Evolutionary conservation across 2,329 filamentous ascomycete species (phyloP), one percentile per base, ranked within the genome.

Genomic region (Pseudocercospora fijiensis): DNA sequence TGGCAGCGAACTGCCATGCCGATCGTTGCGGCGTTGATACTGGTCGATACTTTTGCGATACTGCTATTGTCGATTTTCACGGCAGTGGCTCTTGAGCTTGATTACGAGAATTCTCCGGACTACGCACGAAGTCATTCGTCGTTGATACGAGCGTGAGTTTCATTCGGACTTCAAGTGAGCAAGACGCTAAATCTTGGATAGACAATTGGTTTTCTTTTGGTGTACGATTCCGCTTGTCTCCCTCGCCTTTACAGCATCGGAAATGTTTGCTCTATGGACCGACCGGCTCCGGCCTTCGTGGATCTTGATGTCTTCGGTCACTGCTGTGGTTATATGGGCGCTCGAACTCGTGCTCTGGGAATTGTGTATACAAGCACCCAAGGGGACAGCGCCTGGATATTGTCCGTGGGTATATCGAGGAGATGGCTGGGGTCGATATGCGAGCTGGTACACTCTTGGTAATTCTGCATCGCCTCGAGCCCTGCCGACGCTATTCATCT

Each of bases 121-220:
- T 55, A 57, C 6, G 30, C 60, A 27, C 33, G 33, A 13, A 22
- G n/a, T n/a, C 30, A 60, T 33, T 16, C 43, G 4, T 13, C 58
- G 4, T n/a, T 27, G 20, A 51, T 64, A 41, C 63, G 55, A 63
- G 67, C 61, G 57, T 65, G 55, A 41, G 65, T 69, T 2, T 18
- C 26, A 18, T 30, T 9, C 49, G 33, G 20, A n/a, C 20, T n/a
- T 28, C 20, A 45, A 8, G 20, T 33, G n/a, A 11, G 33, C 18
- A 26, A 62, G 41, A 13, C 20, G 13, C 45, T 53, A 22, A 61
- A 56, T 6, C 22, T 18, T 11, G 2, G 13, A n/a, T 37, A 67
- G 67, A 13, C 30, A 65, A n/a, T 55, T 67, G 13, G 58, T 62
- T 3, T 63, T 65, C 52, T 67, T 65, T 56, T 65, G 63, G 65